Conservation (phyloP, 2,329 filamentous ascomycete species). For the Cephalotrichum gorgonifer region DNA sequence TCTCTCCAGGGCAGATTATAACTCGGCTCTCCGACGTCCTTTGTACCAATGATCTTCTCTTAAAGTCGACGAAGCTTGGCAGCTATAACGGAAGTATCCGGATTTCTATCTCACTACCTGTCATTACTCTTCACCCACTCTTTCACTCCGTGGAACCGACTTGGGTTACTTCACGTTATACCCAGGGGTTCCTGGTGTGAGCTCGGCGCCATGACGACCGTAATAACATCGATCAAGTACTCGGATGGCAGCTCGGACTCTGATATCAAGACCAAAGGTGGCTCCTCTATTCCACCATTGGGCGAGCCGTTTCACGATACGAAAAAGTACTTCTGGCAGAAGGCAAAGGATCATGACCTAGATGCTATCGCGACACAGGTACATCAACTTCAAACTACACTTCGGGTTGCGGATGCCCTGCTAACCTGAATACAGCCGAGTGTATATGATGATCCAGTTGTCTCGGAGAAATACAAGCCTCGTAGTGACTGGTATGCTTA, state of each 20-base stretch:
- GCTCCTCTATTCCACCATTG: slow-evolving; percentile 13
- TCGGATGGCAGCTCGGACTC: neutral
- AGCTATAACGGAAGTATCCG: too few species aligned
- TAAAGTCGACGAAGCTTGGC: too few species aligned
- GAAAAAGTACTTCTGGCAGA: slow-evolving; percentile 23
- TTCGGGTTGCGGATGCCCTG: neutral
- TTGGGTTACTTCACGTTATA: too few species aligned
- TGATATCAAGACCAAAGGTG: neutral
- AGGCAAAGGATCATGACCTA: slow-evolving; percentile 5
- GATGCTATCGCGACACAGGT: slow-evolving; percentile 24
- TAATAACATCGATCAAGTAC: slow-evolving; percentile 5
- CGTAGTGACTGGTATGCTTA: slow-evolving; percentile 11
- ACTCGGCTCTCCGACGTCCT: too few species aligned
- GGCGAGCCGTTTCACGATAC: slow-evolving; percentile 15
- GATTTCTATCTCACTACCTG: too few species aligned
- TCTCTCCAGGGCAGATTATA: too few species aligned
- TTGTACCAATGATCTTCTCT: too few species aligned
- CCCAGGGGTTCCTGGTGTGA: too few species aligned
- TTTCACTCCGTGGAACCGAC: too few species aligned
- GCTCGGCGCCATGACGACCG: slow-evolving; percentile 1
- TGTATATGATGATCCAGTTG: slow-evolving; percentile 27
- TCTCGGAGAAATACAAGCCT: slow-evolving; percentile 23
- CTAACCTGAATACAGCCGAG: slow-evolving; percentile 15
- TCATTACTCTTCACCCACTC: too few species aligned
- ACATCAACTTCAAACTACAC: neutral